These are phyloP conservation scores for Cicer bijugum DNA, from an alignment of 306 rosid genomes.

Conservation along the genomic window DNA sequence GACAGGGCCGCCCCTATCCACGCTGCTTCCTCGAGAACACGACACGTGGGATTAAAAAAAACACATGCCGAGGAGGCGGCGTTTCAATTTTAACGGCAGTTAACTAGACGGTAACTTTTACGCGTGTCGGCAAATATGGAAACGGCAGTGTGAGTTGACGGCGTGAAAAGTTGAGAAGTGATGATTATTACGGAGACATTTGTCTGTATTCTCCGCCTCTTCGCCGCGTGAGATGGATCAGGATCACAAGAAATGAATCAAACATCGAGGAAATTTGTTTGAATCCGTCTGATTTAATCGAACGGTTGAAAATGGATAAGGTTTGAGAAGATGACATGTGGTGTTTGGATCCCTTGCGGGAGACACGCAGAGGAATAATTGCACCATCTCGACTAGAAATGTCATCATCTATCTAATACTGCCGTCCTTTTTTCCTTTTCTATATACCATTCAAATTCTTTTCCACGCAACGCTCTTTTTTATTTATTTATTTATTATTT, in stretches of 20 bases:
- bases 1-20: conserved; percentile 28
- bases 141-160: conserved; percentile 9
- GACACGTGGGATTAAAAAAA: conserved; percentile 41
- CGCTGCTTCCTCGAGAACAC: neutral
- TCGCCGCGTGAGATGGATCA: conserved; percentile 56
- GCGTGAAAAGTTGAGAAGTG: neutral
- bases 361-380: conserved; percentile 43
- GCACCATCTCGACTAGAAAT: conserved; percentile 2
- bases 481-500: neutral
- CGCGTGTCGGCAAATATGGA: neutral
- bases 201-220: conserved; percentile 58
- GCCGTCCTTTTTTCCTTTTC: conserved; percentile 14
- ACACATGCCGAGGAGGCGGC: conserved; percentile 38
- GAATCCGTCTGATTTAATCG: conserved; percentile 36
- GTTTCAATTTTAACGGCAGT: conserved; percentile 40
- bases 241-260: neutral
- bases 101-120: conserved; percentile 4
- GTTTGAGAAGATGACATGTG: conserved; percentile 40
- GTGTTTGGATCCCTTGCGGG: conserved; percentile 49
- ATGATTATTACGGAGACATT: conserved; percentile 25
- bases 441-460: conserved; percentile 10
- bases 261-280: neutral
- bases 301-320: neutral
- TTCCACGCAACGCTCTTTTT: neutral
- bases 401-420: conserved; percentile 1